phyloP scores from a whole-genome alignment of 2,329 filamentous ascomycete species.

The Neonectria magnoliae region DNA sequence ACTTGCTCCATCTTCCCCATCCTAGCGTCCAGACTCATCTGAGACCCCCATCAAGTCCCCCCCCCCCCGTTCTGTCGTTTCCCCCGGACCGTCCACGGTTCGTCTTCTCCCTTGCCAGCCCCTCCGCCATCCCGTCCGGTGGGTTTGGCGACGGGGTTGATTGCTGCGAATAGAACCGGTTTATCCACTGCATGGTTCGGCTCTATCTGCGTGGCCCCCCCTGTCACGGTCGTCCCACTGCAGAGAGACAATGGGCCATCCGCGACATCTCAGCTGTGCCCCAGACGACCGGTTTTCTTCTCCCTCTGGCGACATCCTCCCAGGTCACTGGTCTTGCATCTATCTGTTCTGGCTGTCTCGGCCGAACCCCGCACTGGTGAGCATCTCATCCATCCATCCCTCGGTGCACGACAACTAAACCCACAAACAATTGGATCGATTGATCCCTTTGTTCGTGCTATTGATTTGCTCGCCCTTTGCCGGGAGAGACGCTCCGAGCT shows the following conservation, averaged over 20 bases:
- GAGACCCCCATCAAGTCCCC: background rate
- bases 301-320: background rate
- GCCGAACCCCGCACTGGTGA: background rate
- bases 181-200: background rate
- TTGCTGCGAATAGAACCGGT: background rate
- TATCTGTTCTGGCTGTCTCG: background rate
- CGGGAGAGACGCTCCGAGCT: background rate
- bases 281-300: background rate
- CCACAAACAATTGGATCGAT: background rate
- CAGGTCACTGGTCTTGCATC: background rate
- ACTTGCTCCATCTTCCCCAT: slow-evolving; percentile 7
- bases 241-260: background rate
- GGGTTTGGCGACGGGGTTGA: background rate
- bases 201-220: too few relatives aligned
- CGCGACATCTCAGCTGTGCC: background rate
- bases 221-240: background rate
- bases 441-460: background rate
- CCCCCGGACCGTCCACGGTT: background rate
- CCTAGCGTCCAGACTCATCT: slow-evolving; percentile 12
- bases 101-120: background rate
- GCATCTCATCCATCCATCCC: background rate
- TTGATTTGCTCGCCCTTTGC: background rate
- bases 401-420: background rate
- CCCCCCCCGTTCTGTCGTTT: background rate
- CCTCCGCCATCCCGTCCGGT: background rate